A percentile compares a stretch with the other conserved stretches of the same genome.
These are phyloP conservation scores for Microcera coccophila DNA, from an alignment of 2,329 filamentous ascomycete species.

Conservation along the genomic window DNA sequence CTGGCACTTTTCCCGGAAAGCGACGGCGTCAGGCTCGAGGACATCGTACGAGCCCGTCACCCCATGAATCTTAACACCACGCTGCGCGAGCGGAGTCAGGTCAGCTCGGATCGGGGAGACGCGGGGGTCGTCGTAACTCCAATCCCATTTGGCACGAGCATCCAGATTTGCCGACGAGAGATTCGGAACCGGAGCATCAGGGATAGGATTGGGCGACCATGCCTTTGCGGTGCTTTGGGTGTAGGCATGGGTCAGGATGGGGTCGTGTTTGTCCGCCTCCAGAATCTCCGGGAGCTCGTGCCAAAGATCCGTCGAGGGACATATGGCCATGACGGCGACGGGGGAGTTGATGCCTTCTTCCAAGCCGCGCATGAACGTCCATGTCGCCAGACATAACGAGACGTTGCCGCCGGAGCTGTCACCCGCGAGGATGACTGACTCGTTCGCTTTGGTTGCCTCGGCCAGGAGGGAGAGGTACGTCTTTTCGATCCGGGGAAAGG, in stretches of 20 bases:
- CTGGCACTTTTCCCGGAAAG: slow-evolving; percentile 44
- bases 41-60: slow-evolving; percentile 52
- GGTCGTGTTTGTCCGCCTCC: slow-evolving; percentile 17
- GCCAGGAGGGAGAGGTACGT: slow-evolving; percentile 42
- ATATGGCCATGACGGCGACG: slow-evolving; percentile 35
- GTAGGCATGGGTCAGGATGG: slow-evolving; percentile 17
- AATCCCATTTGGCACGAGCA: slow-evolving; percentile 6
- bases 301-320: slow-evolving; percentile 40
- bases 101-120: slow-evolving; percentile 48
- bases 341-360: slow-evolving; percentile 30
- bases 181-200: neutral
- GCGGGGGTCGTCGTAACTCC: slow-evolving; percentile 35
- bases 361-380: slow-evolving; percentile 32
- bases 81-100: slow-evolving; percentile 25
- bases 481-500: slow-evolving; percentile 45
- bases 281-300: slow-evolving; percentile 20
- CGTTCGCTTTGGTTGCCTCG: slow-evolving; percentile 32
- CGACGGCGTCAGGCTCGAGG: slow-evolving; percentile 47
- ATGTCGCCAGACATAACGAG: slow-evolving; percentile 33
- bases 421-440: slow-evolving; percentile 48
- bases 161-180: too few relatives aligned
- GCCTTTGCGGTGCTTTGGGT: slow-evolving; percentile 23
- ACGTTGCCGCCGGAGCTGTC: slow-evolving; percentile 56
- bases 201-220: slow-evolving; percentile 19
- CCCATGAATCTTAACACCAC: slow-evolving; percentile 47